A percentile compares a stretch with the other conserved stretches of the same genome.
phyloP scores from a whole-genome alignment of 805 yeast species.

The Jamesozyma jinghongensis region DNA sequence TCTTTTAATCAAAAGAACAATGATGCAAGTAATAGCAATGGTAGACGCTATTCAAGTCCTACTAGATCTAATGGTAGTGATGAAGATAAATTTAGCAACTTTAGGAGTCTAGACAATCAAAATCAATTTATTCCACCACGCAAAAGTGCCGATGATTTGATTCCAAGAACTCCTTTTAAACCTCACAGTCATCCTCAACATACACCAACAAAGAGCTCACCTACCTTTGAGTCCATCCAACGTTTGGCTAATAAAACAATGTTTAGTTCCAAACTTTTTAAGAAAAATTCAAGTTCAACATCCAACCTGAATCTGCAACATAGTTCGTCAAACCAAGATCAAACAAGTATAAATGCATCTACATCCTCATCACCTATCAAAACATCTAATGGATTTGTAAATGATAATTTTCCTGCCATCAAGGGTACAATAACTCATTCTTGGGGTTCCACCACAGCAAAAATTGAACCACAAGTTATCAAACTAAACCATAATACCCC shows the following conservation, averaged over 20 bases:
- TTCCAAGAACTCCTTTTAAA: constrained; percentile 13
- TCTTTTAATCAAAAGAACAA: constrained; percentile 18
- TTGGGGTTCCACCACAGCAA: constrained; percentile 33
- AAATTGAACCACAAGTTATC: constrained; percentile 7
- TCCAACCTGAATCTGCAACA: constrained; percentile 2
- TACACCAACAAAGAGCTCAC: constrained; percentile 11
- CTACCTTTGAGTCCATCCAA: constrained; percentile 26
- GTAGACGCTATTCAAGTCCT: constrained; percentile 8
- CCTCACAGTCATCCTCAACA: constrained; percentile 3
- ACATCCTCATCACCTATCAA: constrained; percentile 1
- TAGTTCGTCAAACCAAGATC: not conserved
- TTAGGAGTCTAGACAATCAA: constrained; percentile 3
- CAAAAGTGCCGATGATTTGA: constrained; percentile 2
- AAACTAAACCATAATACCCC: constrained; percentile 4
- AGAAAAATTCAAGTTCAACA: constrained; percentile 16
- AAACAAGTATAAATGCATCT: not conserved
- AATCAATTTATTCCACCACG: not conserved
- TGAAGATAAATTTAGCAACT: not conserved
- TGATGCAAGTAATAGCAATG: too few species aligned
- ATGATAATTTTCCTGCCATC: constrained; percentile 28
- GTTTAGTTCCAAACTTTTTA: constrained; percentile 24
- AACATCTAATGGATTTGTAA: not conserved
- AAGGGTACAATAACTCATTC: constrained; percentile 43
- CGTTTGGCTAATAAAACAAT: constrained; percentile 23
- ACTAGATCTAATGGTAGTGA: not conserved